Evolutionary conservation across 140 eudicot genomes (phyloP).

Genomic region (Erigeron philadelphicus): DNA sequence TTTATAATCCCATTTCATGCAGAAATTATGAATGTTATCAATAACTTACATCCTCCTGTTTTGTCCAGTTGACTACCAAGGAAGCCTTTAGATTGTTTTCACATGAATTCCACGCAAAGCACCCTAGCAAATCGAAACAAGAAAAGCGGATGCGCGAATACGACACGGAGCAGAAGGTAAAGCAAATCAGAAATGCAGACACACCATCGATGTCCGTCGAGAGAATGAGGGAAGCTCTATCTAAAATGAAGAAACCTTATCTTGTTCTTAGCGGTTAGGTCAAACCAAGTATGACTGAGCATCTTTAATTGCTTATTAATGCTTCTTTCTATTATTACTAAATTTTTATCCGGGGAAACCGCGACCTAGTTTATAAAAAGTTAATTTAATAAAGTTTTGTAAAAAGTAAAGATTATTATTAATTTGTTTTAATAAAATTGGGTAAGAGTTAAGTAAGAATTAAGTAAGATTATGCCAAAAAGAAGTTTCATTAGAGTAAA

Average conservation of each 20-base stretch:
- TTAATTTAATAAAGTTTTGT: not conserved
- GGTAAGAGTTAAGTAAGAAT: too few relatives aligned
- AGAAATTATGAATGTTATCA: not conserved
- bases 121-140: slow-evolving; percentile 89
- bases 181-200: slow-evolving; percentile 84
- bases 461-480: too few relatives aligned
- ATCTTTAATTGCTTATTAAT: not conserved
- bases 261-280: slow-evolving; percentile 89
- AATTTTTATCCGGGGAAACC: too few relatives aligned
- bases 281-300: slow-evolving; percentile 63
- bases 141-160: slow-evolving; percentile 87
- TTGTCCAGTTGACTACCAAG: slow-evolving; percentile 76
- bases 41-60: slow-evolving; percentile 20
- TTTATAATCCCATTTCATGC: not conserved
- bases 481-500: too few relatives aligned
- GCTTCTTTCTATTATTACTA: not conserved
- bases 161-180: slow-evolving; percentile 72
- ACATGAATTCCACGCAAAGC: slow-evolving; percentile 89
- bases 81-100: slow-evolving; percentile 84
- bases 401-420: not conserved
- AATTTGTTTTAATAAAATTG: too few relatives aligned
- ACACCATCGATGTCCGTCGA: slow-evolving; percentile 82
- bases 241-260: slow-evolving; percentile 62
- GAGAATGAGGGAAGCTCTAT: slow-evolving; percentile 93
- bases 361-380: not conserved